Evolutionary conservation across 495 filamentous ascomycete genomes (phyloP).

Genomic region (Platismatia glauca): DNA sequence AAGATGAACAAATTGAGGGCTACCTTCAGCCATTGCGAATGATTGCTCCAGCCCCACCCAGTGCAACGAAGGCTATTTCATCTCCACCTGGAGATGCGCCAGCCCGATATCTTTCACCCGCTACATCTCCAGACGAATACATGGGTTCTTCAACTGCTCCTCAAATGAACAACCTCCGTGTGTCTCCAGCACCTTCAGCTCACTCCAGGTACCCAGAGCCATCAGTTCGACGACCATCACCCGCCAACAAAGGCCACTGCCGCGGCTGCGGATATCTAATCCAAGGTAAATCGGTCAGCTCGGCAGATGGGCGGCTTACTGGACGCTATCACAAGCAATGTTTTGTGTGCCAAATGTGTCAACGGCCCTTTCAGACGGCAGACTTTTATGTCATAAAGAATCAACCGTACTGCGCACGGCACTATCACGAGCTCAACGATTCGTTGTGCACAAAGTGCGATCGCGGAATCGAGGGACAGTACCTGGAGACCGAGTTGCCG

Average conservation of each 20-base stretch:
- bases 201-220: slow-evolving; percentile 22
- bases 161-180: slow-evolving; percentile 24
- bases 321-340: slow-evolving; percentile 90
- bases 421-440: slow-evolving; percentile 88
- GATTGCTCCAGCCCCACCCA: not conserved
- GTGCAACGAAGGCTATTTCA: not conserved
- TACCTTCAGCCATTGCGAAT: slow-evolving; percentile 3
- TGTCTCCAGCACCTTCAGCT: slow-evolving; percentile 23
- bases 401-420: slow-evolving; percentile 78
- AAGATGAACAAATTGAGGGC: not conserved
- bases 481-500: slow-evolving; percentile 71
- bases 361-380: slow-evolving; percentile 68
- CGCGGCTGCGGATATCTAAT: slow-evolving; percentile 73
- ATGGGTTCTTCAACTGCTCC: slow-evolving; percentile 20
- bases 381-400: slow-evolving; percentile 91
- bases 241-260: slow-evolving; percentile 60
- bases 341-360: slow-evolving; percentile 84
- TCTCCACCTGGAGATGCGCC: slow-evolving; percentile 41
- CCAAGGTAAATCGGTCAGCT: slow-evolving; percentile 84
- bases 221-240: slow-evolving; percentile 27
- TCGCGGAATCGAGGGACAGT: slow-evolving; percentile 84
- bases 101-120: slow-evolving; percentile 37
- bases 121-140: slow-evolving; percentile 27
- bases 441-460: slow-evolving; percentile 75
- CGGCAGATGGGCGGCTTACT: slow-evolving; percentile 84